A percentile compares a stretch with the other conserved stretches of the same genome.
Conservation (phyloP, 805 yeast genomes). For the Wickerhamiella bombiphila region DNA sequence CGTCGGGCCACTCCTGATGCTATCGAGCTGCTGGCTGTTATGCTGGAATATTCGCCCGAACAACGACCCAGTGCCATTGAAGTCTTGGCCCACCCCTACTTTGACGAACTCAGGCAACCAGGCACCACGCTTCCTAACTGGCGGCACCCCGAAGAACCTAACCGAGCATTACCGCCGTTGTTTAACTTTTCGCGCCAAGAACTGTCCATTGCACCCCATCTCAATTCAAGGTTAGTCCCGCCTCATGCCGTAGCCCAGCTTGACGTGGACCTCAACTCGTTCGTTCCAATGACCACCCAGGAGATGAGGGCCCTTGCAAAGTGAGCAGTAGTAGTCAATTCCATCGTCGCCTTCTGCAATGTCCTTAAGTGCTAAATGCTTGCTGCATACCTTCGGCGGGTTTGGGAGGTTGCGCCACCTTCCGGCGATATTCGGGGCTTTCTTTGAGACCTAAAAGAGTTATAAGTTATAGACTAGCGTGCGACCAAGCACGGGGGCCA, state of each 20-base stretch:
- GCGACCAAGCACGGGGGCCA: conserved; percentile 64
- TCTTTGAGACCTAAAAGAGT: no score
- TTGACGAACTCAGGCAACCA: conserved; percentile 63
- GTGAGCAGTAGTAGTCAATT: no score
- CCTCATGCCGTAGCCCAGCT: conserved; percentile 1
- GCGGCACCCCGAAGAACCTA: conserved; percentile 49
- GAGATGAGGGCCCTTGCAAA: conserved; percentile 1
- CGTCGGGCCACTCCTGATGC: conserved; percentile 75
- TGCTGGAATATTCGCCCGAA: conserved; percentile 84
- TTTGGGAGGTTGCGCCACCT: no score
- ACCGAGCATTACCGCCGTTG: conserved; percentile 60
- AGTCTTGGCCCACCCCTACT: conserved; percentile 77
- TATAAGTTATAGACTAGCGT: conserved; percentile 33
- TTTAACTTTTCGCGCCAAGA: conserved; percentile 63
- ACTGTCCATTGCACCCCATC: conserved; percentile 32
- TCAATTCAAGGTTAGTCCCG: conserved; percentile 27
- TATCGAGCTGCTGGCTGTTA: conserved; percentile 63
- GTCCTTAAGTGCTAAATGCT: no score
- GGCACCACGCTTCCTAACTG: conserved; percentile 30
- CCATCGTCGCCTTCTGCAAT: no score
- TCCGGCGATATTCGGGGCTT: no score
- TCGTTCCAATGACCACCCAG: background rate
- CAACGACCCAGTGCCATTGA: conserved; percentile 64
- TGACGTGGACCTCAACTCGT: background rate
- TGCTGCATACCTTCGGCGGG: no score